Conservation (phyloP, 2,329 filamentous ascomycete genomes). For the Fusarium pilosicola region DNA sequence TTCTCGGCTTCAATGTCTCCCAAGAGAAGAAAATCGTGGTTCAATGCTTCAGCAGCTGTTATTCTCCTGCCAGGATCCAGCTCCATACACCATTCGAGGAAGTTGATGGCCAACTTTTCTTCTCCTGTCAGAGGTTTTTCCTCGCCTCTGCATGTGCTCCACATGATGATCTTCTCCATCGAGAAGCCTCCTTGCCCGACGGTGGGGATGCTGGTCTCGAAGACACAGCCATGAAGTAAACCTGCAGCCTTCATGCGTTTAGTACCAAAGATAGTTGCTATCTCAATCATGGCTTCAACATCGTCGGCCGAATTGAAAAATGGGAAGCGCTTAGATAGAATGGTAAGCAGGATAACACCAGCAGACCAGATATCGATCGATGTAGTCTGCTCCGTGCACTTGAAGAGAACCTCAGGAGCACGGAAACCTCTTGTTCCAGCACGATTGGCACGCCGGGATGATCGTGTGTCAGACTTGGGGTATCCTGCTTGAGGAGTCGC, state of each 20-base stretch:
- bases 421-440: conserved; percentile 96
- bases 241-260: conserved; percentile 86
- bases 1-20: conserved; percentile 56
- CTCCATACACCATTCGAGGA: conserved; percentile 78
- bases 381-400: conserved; percentile 93
- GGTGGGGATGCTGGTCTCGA: conserved; percentile 92
- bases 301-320: conserved; percentile 99
- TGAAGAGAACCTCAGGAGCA: conserved; percentile 94
- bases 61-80: conserved; percentile 79
- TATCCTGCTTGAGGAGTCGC: conserved; percentile 71
- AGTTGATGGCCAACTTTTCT: conserved; percentile 77
- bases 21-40: conserved; percentile 72
- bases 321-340: conserved; percentile 90
- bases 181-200: conserved; percentile 86
- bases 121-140: conserved; percentile 67
- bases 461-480: conserved; percentile 88
- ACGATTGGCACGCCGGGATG: conserved; percentile 89
- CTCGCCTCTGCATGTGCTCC: conserved; percentile 85
- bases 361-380: conserved; percentile 98
- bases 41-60: conserved; percentile 77
- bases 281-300: conserved; percentile 96
- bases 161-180: conserved; percentile 93
- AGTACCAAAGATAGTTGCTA: conserved; percentile 91
- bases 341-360: conserved; percentile 95
- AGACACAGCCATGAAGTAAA: conserved; percentile 86